phyloP scores from a whole-genome alignment of 2,329 filamentous ascomycete species.

The Coniochaeta sp. region DNA sequence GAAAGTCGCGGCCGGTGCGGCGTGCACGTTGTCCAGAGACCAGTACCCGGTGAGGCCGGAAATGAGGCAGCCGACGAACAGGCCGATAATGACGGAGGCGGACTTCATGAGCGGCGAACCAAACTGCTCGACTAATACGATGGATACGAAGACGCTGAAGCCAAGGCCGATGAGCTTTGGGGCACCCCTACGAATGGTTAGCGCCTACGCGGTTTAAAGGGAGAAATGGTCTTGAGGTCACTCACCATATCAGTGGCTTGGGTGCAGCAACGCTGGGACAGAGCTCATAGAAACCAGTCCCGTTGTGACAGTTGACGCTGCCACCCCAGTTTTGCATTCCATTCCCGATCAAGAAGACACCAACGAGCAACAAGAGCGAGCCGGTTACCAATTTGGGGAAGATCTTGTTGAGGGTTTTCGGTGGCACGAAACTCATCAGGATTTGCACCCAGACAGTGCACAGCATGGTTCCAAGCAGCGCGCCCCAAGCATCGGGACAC shows the following conservation, averaged over 20 bases:
- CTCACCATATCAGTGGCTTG: constrained; percentile 44
- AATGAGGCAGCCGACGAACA: constrained; percentile 61
- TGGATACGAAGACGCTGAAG: constrained; percentile 60
- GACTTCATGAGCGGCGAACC: constrained; percentile 65
- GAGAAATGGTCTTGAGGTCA: neutral
- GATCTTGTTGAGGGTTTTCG: constrained; percentile 50
- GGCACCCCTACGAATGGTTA: constrained; percentile 31
- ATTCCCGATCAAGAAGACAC: constrained; percentile 53
- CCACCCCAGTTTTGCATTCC: constrained; percentile 66
- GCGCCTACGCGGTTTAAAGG: neutral
- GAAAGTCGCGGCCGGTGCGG: constrained; percentile 57
- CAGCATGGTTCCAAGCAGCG: constrained; percentile 48
- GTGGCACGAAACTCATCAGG: constrained; percentile 56
- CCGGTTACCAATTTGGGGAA: constrained; percentile 66
- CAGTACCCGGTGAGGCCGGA: constrained; percentile 62
- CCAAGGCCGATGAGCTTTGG: constrained; percentile 61
- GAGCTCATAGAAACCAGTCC: constrained; percentile 41
- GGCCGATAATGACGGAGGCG: constrained; percentile 56
- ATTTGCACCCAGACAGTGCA: constrained; percentile 52
- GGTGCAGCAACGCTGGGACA: constrained; percentile 54
- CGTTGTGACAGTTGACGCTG: constrained; percentile 45
- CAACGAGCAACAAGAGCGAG: constrained; percentile 60
- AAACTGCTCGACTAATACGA: constrained; percentile 61
- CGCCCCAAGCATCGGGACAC: constrained; percentile 61
- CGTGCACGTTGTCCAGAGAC: constrained; percentile 48